Base-by-base conservation (phyloP, 148 eudicot genomes). In the Salicornia ramosissima region DNA sequence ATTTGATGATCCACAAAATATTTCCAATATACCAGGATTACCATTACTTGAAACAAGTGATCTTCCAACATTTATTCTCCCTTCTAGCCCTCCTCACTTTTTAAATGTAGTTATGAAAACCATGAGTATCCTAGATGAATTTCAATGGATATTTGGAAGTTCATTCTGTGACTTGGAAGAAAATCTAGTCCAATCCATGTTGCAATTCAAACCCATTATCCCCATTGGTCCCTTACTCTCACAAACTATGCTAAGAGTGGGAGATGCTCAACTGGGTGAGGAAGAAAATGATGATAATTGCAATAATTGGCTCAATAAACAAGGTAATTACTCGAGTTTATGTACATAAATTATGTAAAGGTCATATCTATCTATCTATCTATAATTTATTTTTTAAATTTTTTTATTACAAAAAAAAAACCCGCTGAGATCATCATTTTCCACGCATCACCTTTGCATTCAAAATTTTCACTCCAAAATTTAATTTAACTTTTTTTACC, bases 51-150 rank as follows among this genome's bases (percentile, higher is more conserved):
- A 77, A 25, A 54, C 46, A 16, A 71, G 66, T 14, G 86, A 83
- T 25, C 77, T 83, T 50, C 86, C 86, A 18, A 79, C 86, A n/a
- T 80, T 67, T 34, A n/a, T 83, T 12, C 83, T 73, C 63, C 83
- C 86, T 34, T 56, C 75, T 19, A 39, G 65, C 67, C 80, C 80
- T n/a, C 52, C 52, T 26, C 80, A 80, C 70, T 76, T 80, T 21
- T 25, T 43, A 11, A 77, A 77, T 18, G 64, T 76, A 8, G 10
- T 80, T 24, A 49, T 49, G 31, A n/a, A 55, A 40, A 71, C 77
- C 6, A 57, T 80, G 0, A 55, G 52, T 42, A 45, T 30, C 24
- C 22, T 80, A 13, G 78, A 80, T 60, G 66, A 70, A 33, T 60
- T 73, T 36, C 50, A 70, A 40, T 80, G 83, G 83, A 65, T 80